Evolutionary conservation across 1,139 yeast species (phyloP).

Genomic region (Candida sanyaensis): DNA sequence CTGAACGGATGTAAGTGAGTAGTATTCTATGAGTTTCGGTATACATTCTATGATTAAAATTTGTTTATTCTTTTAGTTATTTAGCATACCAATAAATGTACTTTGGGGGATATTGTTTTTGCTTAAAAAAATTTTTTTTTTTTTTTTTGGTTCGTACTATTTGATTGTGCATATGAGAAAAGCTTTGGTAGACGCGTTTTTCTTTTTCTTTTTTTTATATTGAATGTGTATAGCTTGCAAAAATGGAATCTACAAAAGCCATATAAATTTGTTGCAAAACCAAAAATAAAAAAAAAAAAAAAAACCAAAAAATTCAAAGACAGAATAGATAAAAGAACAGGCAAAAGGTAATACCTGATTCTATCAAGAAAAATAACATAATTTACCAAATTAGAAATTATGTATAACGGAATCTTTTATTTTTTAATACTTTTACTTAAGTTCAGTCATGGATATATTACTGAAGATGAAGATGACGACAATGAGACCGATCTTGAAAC

Average conservation of each 20-base stretch:
- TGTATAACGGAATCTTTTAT: neutral
- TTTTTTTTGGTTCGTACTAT: neutral
- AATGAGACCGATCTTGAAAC: neutral
- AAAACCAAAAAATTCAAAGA: neutral
- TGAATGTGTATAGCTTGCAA: neutral
- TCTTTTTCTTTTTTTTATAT: too few relatives aligned
- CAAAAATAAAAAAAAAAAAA: neutral
- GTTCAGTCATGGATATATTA: neutral
- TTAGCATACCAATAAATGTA: conserved; percentile 1
- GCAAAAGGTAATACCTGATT: neutral
- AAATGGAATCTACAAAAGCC: neutral
- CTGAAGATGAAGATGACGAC: neutral
- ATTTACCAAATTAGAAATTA: neutral
- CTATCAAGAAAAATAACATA: neutral
- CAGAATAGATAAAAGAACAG: neutral
- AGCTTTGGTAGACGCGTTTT: neutral
- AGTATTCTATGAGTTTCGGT: conserved; percentile 42
- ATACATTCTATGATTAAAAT: conserved; percentile 5
- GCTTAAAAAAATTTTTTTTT: neutral
- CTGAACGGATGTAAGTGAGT: conserved; percentile 46
- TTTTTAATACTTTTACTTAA: conserved; percentile 1
- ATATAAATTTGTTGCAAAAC: conserved; percentile 4
- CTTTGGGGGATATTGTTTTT: neutral
- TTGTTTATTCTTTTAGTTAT: too few relatives aligned
- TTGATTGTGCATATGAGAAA: neutral